Evolutionary conservation across 2,329 filamentous ascomycete genomes (phyloP), one percentile per base, ranked within the genome.

Genomic region (Aureobasidium sp.): DNA sequence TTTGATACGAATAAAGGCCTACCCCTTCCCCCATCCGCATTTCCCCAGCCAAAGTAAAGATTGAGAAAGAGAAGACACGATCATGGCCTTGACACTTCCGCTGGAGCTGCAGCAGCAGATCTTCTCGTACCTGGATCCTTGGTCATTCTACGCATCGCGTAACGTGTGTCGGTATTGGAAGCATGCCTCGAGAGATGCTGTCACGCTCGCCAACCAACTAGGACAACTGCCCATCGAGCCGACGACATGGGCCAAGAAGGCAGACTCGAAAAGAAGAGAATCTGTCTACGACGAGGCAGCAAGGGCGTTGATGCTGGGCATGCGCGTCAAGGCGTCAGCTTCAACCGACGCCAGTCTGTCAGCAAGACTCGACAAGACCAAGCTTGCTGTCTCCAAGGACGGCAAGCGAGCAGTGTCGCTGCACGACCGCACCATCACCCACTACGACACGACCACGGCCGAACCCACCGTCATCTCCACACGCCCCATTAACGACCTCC

Each of bases 81-180:
- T 15, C 34, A 63, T 63, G 62, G 55, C 62, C 14, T 27, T 52
- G 25, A 62, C 64, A 52, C 66, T 73, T 5, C 71, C 71, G 39
- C 63, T 72, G 14, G 71, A 73, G 60, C 64, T 73, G 37, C 71
- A 71, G 56, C 71, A 73, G 64, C 71, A 71, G 27, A 64, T 72
- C 57, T 73, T 71, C 66, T 62, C 66, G 29, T 68, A 65, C 63
- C 68, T 73, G 47, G 71, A 73, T 45, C 64, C 70, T 8, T 66
- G 63, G 47, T 71, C 70, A 3, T 73, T 73, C 65, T 68, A 69
- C 59, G 64, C 67, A 7, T 68, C 70, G 1, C 64, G 71, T 9
- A 68, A 66, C 45, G 70, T 72, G 22, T 73, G 71, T 67, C 68
- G 67, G 51, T 72, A 66, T 64, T 73, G 71, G 71, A 62, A 66